A percentile compares a stretch with the other conserved stretches of the same genome.
Conservation (phyloP, 2,329 filamentous ascomycete genomes). For the Botrytis cinerea region DNA sequence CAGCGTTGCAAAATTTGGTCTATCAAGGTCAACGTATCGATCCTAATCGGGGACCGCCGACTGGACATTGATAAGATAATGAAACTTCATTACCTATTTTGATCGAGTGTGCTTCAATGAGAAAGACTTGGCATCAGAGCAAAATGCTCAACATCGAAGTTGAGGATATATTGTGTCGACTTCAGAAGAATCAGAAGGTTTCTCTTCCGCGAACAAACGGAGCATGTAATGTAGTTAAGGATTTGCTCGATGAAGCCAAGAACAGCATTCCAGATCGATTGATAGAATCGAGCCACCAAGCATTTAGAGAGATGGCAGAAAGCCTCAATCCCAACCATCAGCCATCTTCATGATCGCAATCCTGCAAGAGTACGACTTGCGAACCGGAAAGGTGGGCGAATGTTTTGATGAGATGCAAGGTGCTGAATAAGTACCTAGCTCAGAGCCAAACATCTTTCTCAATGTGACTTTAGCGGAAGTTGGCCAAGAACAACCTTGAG, state of each 20-base stretch:
- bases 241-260: background rate
- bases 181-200: background rate
- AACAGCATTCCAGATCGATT: background rate
- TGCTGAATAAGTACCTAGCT: background rate
- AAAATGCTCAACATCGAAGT: background rate
- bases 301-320: background rate
- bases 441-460: background rate
- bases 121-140: background rate
- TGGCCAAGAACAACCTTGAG: background rate
- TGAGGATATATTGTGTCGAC: background rate
- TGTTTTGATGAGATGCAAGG: background rate
- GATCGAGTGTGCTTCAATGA: background rate
- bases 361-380: background rate
- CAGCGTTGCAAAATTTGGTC: background rate
- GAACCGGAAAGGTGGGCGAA: background rate
- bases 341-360: background rate
- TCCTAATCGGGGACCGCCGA: background rate
- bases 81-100: slow-evolving; percentile 19
- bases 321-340: background rate
- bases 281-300: background rate
- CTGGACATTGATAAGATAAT: slow-evolving; percentile 12
- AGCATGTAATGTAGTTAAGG: background rate
- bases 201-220: background rate
- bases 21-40: slow-evolving; percentile 13
- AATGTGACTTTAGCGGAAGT: background rate